Base-by-base conservation (phyloP, 2,329 filamentous ascomycete genomes). In the Trichophyton verrucosum region DNA sequence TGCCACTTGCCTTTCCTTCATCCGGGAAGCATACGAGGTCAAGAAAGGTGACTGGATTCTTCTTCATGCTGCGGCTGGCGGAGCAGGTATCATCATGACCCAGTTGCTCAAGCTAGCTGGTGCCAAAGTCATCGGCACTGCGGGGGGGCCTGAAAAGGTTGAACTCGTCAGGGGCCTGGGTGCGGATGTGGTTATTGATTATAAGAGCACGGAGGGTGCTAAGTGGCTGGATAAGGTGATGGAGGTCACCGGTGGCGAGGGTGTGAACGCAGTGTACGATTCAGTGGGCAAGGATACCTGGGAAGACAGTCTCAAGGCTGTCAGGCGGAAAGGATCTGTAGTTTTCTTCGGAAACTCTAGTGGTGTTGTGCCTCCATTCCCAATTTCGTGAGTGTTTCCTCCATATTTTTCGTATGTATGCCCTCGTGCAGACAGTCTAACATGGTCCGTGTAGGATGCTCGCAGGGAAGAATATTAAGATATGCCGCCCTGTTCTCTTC, bases 221-320 rank as follows among this genome's bases (percentile, higher is more conserved):
- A 88, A 94, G 60, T 81, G 81, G 71, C 86, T 94, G 60, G 88
- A 95, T 65, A 80, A 81, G 69, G 80, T 96, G 61, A 95, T 95
- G 69, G 91, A 96, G 78, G 84, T 89, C 57, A 96, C 90, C 0
- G 82, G 78, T 1, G 86, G 86, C 0, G 76, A 84, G 62, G 91
- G 91, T 6, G 85, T 87, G 1, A 82, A 84, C 64, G 89, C 86
- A 8, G 86, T 95, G 30, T 95, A 90, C 70, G 91, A 96, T 71
- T 88, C 88, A 4, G 89, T 96, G 2, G 91, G 91, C 11, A 89
- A 89, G 76, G 80, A 81, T 57, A 96, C 91, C 0, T 95, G 94
- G 75, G 89, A 96, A 66, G 79, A 82, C 20, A 87, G 86, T 68
- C 72, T 96, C 65, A 83, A 91, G 65, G 82, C 84, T 66, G 80